These are phyloP conservation scores for Colletotrichum kahawae DNA, from an alignment of 2,329 filamentous ascomycete genomes.

Conservation along the genomic window DNA sequence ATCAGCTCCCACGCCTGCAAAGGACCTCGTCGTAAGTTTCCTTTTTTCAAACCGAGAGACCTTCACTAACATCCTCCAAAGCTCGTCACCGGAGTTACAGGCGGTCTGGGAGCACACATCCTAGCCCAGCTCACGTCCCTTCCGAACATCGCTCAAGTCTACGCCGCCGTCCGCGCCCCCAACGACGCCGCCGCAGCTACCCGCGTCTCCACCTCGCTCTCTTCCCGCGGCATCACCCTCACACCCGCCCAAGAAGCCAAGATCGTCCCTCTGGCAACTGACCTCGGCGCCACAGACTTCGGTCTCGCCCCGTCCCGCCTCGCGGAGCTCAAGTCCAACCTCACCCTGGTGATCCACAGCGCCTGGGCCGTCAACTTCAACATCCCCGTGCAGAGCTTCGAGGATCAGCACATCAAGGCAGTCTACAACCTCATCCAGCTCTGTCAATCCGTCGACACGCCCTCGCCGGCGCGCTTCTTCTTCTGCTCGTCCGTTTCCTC, in stretches of 20 bases:
- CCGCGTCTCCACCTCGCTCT: constrained; percentile 33
- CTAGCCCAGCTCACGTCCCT: constrained; percentile 61
- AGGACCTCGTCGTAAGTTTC: constrained; percentile 35
- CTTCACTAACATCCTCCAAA: constrained; percentile 4
- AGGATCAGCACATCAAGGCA: constrained; percentile 30
- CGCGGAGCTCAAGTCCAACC: constrained; percentile 27
- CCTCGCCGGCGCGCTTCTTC: not conserved
- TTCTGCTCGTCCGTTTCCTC: constrained; percentile 10
- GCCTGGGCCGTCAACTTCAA: constrained; percentile 27
- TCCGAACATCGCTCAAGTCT: constrained; percentile 58
- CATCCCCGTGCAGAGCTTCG: constrained; percentile 20
- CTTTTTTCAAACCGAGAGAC: accelerated
- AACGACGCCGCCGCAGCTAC: constrained; percentile 33
- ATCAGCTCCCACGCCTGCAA: constrained; percentile 20
- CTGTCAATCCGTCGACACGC: constrained; percentile 33
- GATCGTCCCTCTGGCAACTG: constrained; percentile 40
- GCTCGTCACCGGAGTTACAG: constrained; percentile 65
- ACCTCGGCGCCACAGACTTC: constrained; percentile 44
- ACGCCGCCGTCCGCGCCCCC: constrained; percentile 52
- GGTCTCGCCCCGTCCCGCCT: constrained; percentile 37
- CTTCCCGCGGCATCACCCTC: constrained; percentile 34
- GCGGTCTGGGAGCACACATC: constrained; percentile 63
- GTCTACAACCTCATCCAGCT: constrained; percentile 34
- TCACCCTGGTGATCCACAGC: constrained; percentile 30
- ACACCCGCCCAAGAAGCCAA: constrained; percentile 25